Conservation (phyloP, 805 yeast species). For the Pichia heedii region DNA sequence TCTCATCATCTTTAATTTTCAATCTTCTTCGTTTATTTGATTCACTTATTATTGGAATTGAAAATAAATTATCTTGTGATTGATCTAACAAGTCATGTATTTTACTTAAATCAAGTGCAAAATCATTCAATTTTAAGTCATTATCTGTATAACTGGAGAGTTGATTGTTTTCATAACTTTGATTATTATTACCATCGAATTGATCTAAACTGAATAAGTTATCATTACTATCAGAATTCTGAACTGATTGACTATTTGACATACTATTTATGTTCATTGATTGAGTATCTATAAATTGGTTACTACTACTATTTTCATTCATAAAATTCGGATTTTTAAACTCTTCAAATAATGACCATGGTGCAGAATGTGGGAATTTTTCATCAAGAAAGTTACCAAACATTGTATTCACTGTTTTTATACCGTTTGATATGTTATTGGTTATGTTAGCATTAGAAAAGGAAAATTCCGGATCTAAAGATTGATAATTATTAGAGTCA, state of each 20-base stretch:
- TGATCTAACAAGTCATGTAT: neutral
- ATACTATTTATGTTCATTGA: no score
- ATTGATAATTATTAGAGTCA: neutral
- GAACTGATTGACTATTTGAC: no score
- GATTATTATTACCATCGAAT: no score
- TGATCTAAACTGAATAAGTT: no score
- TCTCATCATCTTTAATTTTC: neutral
- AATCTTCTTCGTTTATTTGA: neutral
- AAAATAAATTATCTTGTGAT: constrained; percentile 4
- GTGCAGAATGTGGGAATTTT: constrained; percentile 7
- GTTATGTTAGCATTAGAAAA: neutral
- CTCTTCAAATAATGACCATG: constrained; percentile 17
- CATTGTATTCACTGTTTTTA: constrained; percentile 12
- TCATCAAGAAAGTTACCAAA: constrained; percentile 15
- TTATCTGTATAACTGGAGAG: no score
- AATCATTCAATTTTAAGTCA: neutral
- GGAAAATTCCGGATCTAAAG: neutral
- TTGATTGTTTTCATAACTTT: no score
- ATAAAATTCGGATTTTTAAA: constrained; percentile 5
- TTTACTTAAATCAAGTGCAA: constrained; percentile 5
- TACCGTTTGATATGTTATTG: constrained; percentile 3
- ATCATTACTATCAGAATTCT: no score
- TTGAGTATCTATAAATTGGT: no score
- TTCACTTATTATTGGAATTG: constrained; percentile 13
- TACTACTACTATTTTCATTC: neutral